Evolutionary conservation across 2,329 filamentous ascomycete species (phyloP), one percentile per base, ranked within the genome.

Genomic region (Trichoderma asperellum): DNA sequence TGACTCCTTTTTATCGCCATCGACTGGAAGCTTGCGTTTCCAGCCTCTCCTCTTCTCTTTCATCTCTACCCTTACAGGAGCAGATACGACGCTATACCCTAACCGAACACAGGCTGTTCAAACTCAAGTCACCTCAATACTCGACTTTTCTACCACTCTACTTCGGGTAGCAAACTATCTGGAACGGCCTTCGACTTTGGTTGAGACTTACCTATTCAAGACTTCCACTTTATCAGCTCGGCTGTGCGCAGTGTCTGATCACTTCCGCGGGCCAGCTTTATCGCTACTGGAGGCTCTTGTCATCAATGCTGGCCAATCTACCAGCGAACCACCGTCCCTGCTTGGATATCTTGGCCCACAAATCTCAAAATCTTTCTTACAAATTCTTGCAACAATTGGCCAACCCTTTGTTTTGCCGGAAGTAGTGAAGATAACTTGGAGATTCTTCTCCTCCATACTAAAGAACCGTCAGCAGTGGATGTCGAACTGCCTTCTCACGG

Each of bases 391-490:
- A 5, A 87, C 89, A 70, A 84, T 97, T 32, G 93, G 95, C 73
- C 89, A 88, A 73, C 93, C 94, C 4, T 87, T 96, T 69, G 84
- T 87, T 64, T 85, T 93, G 73, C 81, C 86, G 2, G 79, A 84
- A 6, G 87, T 93, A 66, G 88, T 91, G 52, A 86, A 88, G 53
- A 84, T 85, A 8, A 91, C 93, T 24, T 99, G 95, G 96, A 88
- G 88, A 68, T 90, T 99, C 75, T 89, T 98, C 65, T 92, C 94
- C 2, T 90, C 91, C 3, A 91, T 98, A 58, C 88, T 99, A 70
- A 91, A 92, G 73, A 94, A 93, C 77, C 90, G 93, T 72, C 96
- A 99, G 77, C 94, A 97, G 76, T 98, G 95, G 92, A 92, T 99
- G 83, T 93, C 95, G 0, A 93, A 97, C 71, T 97, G 94, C 76